These are phyloP conservation scores for Ballota nigra DNA, from an alignment of 257 asterid species.

Conservation along the genomic window DNA sequence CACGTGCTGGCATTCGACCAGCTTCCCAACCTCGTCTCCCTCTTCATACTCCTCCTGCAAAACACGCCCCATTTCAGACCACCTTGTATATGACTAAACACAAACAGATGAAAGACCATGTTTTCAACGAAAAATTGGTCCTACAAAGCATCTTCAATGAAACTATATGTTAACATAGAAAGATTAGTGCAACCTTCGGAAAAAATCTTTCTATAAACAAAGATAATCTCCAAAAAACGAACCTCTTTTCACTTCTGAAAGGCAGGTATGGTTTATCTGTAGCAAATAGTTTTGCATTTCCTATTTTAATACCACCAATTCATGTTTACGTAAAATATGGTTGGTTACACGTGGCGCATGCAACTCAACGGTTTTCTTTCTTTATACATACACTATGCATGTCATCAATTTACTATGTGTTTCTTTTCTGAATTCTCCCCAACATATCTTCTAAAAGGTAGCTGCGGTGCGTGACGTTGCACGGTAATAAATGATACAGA, in stretches of 20 bases:
- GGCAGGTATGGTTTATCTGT: not conserved
- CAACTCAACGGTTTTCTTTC: not conserved
- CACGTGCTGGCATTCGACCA: constrained; percentile 66
- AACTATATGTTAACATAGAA: no score
- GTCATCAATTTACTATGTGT: not conserved
- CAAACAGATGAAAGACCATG: not conserved
- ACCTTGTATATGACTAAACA: not conserved
- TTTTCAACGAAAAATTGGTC: no score
- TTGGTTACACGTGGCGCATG: not conserved
- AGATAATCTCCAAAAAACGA: not conserved
- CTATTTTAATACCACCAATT: not conserved
- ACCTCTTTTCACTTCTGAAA: not conserved
- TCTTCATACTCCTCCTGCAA: constrained; percentile 73
- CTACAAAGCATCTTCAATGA: not conserved
- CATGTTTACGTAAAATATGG: not conserved
- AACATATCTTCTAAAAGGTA: not conserved
- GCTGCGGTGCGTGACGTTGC: not conserved
- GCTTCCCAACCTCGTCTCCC: constrained; percentile 70
- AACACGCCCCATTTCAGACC: not conserved
- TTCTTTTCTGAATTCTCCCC: not conserved
- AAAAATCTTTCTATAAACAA: no score
- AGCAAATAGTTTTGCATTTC: not conserved
- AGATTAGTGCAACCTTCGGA: not conserved
- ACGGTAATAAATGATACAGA: not conserved
- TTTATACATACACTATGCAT: not conserved